Percentiles rank a stretch among this genome's conserved stretches.
These are phyloP conservation scores for Cicer judaicum DNA, from an alignment of 306 rosid genomes.

Conservation along the genomic window DNA sequence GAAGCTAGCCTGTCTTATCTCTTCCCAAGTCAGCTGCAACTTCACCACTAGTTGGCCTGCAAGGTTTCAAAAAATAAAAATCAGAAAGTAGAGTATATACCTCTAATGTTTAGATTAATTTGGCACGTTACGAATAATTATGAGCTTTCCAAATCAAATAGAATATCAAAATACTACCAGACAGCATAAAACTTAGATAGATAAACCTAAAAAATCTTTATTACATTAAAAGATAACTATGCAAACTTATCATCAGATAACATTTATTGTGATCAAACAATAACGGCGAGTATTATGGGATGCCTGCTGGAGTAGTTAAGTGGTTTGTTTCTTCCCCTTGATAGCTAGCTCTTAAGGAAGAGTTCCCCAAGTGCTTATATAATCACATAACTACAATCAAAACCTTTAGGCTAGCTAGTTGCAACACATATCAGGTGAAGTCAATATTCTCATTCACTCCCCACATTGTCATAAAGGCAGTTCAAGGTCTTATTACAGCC, in stretches of 20 bases:
- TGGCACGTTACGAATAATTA: neutral
- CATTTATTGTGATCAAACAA: conserved; percentile 18
- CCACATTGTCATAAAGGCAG: neutral
- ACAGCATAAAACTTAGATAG: neutral
- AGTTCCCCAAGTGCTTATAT: too few species aligned
- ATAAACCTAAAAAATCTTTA: neutral
- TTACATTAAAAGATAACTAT: conserved; percentile 14
- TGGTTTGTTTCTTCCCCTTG: too few species aligned
- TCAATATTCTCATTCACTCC: conserved; percentile 3
- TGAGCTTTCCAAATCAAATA: conserved; percentile 2
- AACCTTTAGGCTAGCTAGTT: conserved; percentile 9
- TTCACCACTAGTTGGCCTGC: conserved; percentile 65
- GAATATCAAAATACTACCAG: conserved; percentile 4
- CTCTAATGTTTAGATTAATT: neutral
- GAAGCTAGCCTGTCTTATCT: conserved; percentile 37
- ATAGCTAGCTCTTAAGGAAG: too few species aligned
- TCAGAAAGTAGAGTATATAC: conserved; percentile 17
- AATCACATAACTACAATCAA: neutral
- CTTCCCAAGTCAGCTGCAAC: conserved; percentile 39
- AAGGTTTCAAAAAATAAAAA: conserved; percentile 37
- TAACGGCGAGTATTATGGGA: conserved; percentile 3
- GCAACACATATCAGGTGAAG: conserved; percentile 5
- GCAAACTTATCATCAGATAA: conserved; percentile 30
- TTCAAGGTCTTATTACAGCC: neutral
- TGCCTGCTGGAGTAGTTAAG: too few species aligned